These are phyloP conservation scores for Senna tora DNA, from an alignment of 306 rosid genomes.

Conservation along the genomic window DNA sequence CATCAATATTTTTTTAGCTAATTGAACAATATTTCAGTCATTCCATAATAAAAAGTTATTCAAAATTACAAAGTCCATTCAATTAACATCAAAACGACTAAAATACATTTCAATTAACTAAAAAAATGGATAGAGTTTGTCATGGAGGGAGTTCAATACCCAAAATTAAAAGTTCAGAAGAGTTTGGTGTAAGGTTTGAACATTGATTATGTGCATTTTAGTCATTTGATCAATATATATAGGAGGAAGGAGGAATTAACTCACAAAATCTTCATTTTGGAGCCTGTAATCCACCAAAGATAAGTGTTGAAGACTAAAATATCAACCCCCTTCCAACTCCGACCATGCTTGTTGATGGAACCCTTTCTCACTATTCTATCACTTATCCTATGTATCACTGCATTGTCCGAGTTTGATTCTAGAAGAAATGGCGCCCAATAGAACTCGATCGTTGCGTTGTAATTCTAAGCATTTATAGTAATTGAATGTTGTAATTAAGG, in stretches of 20 bases:
- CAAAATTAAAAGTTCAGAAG: too few species aligned
- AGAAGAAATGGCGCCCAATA: slow-evolving; percentile 98
- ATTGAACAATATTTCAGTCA: too few species aligned
- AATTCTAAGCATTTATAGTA: slow-evolving; percentile 45
- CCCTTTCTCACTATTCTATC: slow-evolving; percentile 88
- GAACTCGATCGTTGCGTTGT: slow-evolving; percentile 95
- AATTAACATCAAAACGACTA: too few species aligned
- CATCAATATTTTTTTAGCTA: too few species aligned
- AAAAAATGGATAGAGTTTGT: too few species aligned
- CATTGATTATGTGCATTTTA: too few species aligned
- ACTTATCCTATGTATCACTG: slow-evolving; percentile 71
- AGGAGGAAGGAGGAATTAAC: slow-evolving; percentile 17
- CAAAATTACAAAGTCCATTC: too few species aligned
- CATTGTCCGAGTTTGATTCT: slow-evolving; percentile 84
- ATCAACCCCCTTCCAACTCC: slow-evolving; percentile 85
- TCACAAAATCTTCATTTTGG: slow-evolving; percentile 79
- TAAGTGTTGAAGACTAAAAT: slow-evolving; percentile 86
- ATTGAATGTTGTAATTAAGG: background rate
- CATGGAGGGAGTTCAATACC: too few species aligned
- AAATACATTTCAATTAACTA: too few species aligned
- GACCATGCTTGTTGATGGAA: slow-evolving; percentile 85
- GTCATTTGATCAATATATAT: too few species aligned
- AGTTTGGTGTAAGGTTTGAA: too few species aligned
- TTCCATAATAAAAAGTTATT: too few species aligned
- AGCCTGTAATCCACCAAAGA: slow-evolving; percentile 98